A percentile compares a stretch with the other conserved stretches of the same genome.
These are phyloP conservation scores for Trichoderma virens DNA, from an alignment of 495 filamentous ascomycete species.

Conservation along the genomic window DNA sequence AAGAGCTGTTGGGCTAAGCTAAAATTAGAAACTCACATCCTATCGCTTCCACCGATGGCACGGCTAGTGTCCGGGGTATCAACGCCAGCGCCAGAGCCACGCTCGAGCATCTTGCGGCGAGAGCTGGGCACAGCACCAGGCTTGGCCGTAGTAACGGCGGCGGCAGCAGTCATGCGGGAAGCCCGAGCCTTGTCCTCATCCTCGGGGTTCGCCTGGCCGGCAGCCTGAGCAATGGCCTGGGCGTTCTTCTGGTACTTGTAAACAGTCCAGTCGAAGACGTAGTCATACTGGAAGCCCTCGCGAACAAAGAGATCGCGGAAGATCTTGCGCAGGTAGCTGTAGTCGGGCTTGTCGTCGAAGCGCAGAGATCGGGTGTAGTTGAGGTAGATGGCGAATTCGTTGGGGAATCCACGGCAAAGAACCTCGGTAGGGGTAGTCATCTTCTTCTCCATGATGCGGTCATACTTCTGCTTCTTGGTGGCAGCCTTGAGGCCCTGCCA, in stretches of 20 bases:
- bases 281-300: constrained; percentile 99
- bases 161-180: constrained; percentile 50
- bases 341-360: constrained; percentile 99
- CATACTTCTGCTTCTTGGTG: constrained; percentile 99
- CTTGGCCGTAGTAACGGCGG: constrained; percentile 51
- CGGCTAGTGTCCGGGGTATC: constrained; percentile 81
- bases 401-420: constrained; percentile 97
- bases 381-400: constrained; percentile 99
- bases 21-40: constrained; percentile 87
- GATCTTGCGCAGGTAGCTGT: constrained; percentile 99
- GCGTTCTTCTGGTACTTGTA: constrained; percentile 99
- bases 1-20: constrained; percentile 40
- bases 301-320: constrained; percentile 99
- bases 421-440: constrained; percentile 99
- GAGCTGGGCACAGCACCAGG: constrained; percentile 68
- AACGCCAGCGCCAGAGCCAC: constrained; percentile 49
- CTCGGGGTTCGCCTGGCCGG: constrained; percentile 35
- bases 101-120: constrained; percentile 78
- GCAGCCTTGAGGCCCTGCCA: constrained; percentile 99
- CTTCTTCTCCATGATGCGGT: constrained; percentile 99
- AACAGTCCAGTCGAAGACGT: constrained; percentile 99
- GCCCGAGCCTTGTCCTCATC: constrained; percentile 64
- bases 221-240: constrained; percentile 45
- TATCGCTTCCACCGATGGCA: constrained; percentile 84
- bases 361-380: constrained; percentile 99